These are phyloP conservation scores for Mariannaea sp. DNA, from an alignment of 2,329 filamentous ascomycete species.

Conservation along the genomic window DNA sequence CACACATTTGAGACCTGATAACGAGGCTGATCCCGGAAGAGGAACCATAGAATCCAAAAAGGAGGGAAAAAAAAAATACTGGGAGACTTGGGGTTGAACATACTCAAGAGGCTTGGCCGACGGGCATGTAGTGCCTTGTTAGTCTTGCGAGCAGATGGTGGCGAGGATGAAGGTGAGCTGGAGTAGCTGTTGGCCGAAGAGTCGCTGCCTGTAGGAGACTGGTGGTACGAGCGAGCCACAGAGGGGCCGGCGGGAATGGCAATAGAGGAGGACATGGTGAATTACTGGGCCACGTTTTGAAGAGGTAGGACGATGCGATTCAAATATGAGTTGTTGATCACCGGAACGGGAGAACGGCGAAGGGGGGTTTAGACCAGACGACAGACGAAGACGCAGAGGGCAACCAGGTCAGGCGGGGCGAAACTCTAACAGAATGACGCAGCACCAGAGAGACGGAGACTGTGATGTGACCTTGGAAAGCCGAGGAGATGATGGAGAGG, in stretches of 20 bases:
- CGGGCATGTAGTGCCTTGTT: conserved; percentile 57
- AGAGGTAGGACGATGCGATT: conserved; percentile 8
- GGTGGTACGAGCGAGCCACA: conserved; percentile 43
- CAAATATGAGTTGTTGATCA: conserved; percentile 10
- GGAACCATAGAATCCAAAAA: conserved; percentile 17
- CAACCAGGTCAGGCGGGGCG: conserved; percentile 11
- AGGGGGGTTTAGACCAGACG: conserved; percentile 23
- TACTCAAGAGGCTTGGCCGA: conserved; percentile 67
- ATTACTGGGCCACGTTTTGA: conserved; percentile 10
- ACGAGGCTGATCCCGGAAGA: conserved; percentile 11
- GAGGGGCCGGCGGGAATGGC: conserved; percentile 61
- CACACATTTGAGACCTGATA: conserved; percentile 11
- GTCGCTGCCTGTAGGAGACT: conserved; percentile 51
- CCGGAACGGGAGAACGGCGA: conserved; percentile 22
- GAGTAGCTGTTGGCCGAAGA: conserved; percentile 52
- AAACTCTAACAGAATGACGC: conserved; percentile 29
- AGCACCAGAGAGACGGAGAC: conserved; percentile 16
- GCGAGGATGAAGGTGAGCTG: conserved; percentile 55
- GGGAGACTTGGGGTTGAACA: conserved; percentile 27
- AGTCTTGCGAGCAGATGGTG: conserved; percentile 56
- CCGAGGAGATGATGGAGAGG: background rate
- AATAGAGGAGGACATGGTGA: conserved; percentile 69
- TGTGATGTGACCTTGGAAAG: background rate
- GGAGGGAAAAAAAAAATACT: no score
- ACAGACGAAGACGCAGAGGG: conserved; percentile 15